These are phyloP conservation scores for Coniochaeta hoffmannii DNA, from an alignment of 2,329 filamentous ascomycete species.

Conservation along the genomic window DNA sequence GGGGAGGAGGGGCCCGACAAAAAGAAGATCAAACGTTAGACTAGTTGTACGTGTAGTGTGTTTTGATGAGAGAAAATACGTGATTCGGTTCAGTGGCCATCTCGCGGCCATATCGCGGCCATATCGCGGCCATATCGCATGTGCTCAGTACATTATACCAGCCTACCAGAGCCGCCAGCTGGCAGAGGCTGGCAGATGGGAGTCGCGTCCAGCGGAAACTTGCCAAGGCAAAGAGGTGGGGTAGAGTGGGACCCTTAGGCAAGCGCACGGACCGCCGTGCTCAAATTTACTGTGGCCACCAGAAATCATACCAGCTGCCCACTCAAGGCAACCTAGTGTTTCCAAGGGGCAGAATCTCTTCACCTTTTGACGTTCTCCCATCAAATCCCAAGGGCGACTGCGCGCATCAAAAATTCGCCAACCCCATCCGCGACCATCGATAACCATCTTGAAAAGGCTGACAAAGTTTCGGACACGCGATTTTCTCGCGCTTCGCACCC, in stretches of 20 bases:
- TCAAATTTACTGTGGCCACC: background rate
- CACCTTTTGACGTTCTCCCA: conserved; percentile 33
- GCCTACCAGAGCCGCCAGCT: background rate
- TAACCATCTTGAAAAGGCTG: conserved; percentile 46
- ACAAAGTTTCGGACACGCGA: conserved; percentile 47
- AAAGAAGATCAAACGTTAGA: conserved; percentile 50
- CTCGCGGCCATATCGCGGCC: background rate
- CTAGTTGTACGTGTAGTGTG: background rate
- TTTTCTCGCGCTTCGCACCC: conserved; percentile 38
- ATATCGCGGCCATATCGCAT: background rate
- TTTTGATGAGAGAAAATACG: too few species aligned
- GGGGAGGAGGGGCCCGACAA: conserved; percentile 68
- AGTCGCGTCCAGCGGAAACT: background rate
- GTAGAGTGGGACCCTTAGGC: background rate
- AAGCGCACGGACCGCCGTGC: background rate
- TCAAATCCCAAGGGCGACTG: conserved; percentile 36
- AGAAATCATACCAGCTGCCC: background rate
- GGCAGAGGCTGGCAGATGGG: background rate
- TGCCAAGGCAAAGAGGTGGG: background rate
- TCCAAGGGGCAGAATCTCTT: conserved; percentile 39
- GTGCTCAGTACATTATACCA: background rate
- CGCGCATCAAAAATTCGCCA: conserved; percentile 57
- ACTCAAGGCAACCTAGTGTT: background rate
- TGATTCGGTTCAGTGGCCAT: background rate
- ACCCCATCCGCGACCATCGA: conserved; percentile 52